Percentiles rank a stretch among this genome's conserved stretches.
phyloP scores from a whole-genome alignment of 2,329 filamentous ascomycete species.

The Aspergillus hiratsukae region DNA sequence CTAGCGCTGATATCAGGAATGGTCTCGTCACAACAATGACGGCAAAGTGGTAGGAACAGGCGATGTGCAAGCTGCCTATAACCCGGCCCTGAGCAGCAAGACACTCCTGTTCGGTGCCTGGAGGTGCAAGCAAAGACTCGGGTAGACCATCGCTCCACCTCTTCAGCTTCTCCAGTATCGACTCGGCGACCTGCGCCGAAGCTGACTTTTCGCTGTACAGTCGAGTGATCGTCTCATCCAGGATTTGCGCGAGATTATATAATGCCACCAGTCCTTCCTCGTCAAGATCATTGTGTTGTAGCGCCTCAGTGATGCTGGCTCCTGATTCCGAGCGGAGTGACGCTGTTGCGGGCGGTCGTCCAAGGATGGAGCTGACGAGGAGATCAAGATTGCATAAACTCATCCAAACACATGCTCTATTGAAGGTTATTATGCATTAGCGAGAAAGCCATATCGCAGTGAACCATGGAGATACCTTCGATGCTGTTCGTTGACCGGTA shows the following conservation, averaged over 20 bases:
- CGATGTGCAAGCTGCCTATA: conserved; percentile 51
- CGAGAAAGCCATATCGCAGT: not conserved
- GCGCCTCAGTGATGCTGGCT: conserved; percentile 17
- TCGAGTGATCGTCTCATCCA: conserved; percentile 43
- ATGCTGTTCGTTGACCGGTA: conserved; percentile 13
- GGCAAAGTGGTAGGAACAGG: conserved; percentile 56
- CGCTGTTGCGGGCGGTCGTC: conserved; percentile 36
- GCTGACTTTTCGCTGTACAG: conserved; percentile 40
- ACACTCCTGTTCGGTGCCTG: conserved; percentile 14
- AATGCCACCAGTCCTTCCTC: conserved; percentile 37
- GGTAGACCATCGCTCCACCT: conserved; percentile 47
- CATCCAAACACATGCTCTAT: conserved; percentile 43
- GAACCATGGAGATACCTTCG: conserved; percentile 16
- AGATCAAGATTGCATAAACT: conserved; percentile 47
- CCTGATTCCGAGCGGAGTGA: conserved; percentile 23
- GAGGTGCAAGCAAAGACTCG: conserved; percentile 22
- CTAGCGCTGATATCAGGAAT: conserved; percentile 49
- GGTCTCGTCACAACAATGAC: conserved; percentile 55
- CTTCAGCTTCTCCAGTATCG: conserved; percentile 41
- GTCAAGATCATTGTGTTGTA: conserved; percentile 18
- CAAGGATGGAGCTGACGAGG: conserved; percentile 47
- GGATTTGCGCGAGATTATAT: conserved; percentile 41
- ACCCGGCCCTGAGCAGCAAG: conserved; percentile 30
- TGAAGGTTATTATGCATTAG: not conserved
- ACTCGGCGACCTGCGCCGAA: conserved; percentile 33